phyloP scores from a whole-genome alignment of 768 basidiomycete species.

The Lentinula raphanica region DNA sequence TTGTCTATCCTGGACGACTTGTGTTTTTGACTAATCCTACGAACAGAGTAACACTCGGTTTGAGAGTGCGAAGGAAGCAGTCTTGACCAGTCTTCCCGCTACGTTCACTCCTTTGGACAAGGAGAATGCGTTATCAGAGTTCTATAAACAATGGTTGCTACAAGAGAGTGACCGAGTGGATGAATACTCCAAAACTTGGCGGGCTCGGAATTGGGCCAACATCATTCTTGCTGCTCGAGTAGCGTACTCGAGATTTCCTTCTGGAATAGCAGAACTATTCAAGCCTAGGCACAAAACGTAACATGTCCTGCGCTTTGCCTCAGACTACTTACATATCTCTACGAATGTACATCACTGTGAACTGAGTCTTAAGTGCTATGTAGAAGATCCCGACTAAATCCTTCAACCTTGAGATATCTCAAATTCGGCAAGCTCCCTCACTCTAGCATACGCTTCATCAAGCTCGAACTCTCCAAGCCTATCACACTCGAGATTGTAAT shows the following conservation, averaged over 20 bases:
- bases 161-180: conserved; percentile 58
- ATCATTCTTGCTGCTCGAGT: conserved; percentile 58
- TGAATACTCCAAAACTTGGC: conserved; percentile 64
- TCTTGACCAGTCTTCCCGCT: conserved; percentile 51
- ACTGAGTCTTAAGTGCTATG: no score
- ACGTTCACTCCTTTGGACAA: conserved; percentile 46
- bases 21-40: conserved; percentile 6
- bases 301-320: not conserved
- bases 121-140: conserved; percentile 67
- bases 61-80: conserved; percentile 58
- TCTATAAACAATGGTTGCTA: conserved; percentile 70
- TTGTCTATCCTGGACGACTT: not conserved
- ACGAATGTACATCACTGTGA: no score
- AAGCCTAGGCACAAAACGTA: conserved; percentile 16
- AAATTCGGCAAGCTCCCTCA: conserved; percentile 56
- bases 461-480: conserved; percentile 52
- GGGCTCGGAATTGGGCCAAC: conserved; percentile 50
- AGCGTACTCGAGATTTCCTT: conserved; percentile 39
- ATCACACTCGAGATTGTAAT: conserved; percentile 61
- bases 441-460: conserved; percentile 55
- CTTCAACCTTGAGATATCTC: conserved; percentile 19
- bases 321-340: not conserved
- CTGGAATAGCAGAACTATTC: conserved; percentile 23
- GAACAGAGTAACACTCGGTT: conserved; percentile 76
- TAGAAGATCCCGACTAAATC: not conserved